Evolutionary conservation across 306 rosid genomes (phyloP).

Genomic region (Vicia faba): DNA sequence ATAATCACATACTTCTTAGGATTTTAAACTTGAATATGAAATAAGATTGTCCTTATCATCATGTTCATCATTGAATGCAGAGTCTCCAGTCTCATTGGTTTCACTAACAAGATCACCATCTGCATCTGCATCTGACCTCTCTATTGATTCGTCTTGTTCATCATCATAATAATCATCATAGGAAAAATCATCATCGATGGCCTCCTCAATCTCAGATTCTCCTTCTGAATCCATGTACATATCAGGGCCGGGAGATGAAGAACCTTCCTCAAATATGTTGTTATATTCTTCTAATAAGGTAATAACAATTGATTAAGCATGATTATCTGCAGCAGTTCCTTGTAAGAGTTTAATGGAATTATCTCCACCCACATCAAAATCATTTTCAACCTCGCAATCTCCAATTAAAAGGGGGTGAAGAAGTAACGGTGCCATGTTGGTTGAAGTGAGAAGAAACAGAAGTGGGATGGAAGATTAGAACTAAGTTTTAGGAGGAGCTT

Average conservation of each 20-base stretch:
- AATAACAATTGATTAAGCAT: slow-evolving; percentile 89
- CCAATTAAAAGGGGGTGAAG: slow-evolving; percentile 92
- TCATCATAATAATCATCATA: slow-evolving; percentile 70
- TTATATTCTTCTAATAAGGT: slow-evolving; percentile 86
- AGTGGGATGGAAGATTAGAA: too few species aligned
- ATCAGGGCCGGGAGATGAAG: slow-evolving; percentile 52
- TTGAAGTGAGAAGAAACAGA: too few species aligned
- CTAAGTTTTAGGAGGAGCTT: too few species aligned
- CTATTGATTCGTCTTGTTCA: slow-evolving; percentile 42
- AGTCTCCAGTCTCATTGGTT: slow-evolving; percentile 50
- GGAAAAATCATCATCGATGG: slow-evolving; percentile 68
- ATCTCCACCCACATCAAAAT: slow-evolving; percentile 87
- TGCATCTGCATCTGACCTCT: slow-evolving; percentile 58
- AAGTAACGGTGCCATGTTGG: slow-evolving; percentile 99
- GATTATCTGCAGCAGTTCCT: slow-evolving; percentile 98
- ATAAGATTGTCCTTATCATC: slow-evolving; percentile 59
- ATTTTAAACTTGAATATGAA: slow-evolving; percentile 46
- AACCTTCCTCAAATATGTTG: slow-evolving; percentile 83
- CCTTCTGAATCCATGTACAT: slow-evolving; percentile 75
- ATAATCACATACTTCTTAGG: slow-evolving; percentile 43
- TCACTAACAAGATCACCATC: slow-evolving; percentile 58
- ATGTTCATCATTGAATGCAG: slow-evolving; percentile 36
- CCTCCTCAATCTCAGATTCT: slow-evolving; percentile 78
- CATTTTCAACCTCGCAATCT: slow-evolving; percentile 85
- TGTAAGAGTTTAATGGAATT: slow-evolving; percentile 80